Conservation (phyloP, 495 filamentous ascomycete genomes). For the Penicillium malachiteum region DNA sequence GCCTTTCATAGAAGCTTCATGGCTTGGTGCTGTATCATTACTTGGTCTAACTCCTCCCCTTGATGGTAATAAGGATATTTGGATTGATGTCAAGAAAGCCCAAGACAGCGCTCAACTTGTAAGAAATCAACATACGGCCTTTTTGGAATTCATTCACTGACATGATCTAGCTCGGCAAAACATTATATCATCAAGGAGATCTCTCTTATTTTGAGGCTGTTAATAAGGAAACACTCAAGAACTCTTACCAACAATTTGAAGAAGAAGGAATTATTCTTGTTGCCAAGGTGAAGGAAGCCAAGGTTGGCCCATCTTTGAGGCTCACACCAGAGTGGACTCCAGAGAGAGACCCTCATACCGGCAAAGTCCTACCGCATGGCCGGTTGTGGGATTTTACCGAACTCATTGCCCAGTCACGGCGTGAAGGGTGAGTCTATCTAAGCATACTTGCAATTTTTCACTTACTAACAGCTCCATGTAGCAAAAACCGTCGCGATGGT, state of each 20-base stretch:
- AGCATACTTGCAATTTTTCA: not conserved
- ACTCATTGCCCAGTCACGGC: slow-evolving; percentile 72
- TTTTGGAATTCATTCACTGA: slow-evolving; percentile 16
- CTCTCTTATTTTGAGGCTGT: slow-evolving; percentile 96
- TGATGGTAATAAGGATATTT: slow-evolving; percentile 58
- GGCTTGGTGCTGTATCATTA: slow-evolving; percentile 85
- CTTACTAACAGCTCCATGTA: slow-evolving; percentile 15
- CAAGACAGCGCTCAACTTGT: slow-evolving; percentile 84
- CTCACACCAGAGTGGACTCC: slow-evolving; percentile 81
- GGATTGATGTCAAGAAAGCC: slow-evolving; percentile 74
- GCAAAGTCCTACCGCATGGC: slow-evolving; percentile 64
- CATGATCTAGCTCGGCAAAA: slow-evolving; percentile 76
- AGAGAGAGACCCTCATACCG: slow-evolving; percentile 57
- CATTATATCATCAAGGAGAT: slow-evolving; percentile 95
- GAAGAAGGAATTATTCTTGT: slow-evolving; percentile 86
- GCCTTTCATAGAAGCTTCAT: slow-evolving; percentile 93
- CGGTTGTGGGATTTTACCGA: slow-evolving; percentile 88
- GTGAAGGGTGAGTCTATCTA: slow-evolving; percentile 65
- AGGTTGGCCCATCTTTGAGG: slow-evolving; percentile 56
- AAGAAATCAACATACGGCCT: slow-evolving; percentile 22
- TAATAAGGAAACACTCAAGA: slow-evolving; percentile 95
- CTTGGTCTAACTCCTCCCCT: slow-evolving; percentile 79
- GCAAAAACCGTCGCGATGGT: slow-evolving; percentile 88
- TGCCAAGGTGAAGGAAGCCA: slow-evolving; percentile 58
- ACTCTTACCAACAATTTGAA: slow-evolving; percentile 82